Evolutionary conservation across 2,329 filamentous ascomycete genomes (phyloP).

Genomic region (Zymoseptoria brevis): DNA sequence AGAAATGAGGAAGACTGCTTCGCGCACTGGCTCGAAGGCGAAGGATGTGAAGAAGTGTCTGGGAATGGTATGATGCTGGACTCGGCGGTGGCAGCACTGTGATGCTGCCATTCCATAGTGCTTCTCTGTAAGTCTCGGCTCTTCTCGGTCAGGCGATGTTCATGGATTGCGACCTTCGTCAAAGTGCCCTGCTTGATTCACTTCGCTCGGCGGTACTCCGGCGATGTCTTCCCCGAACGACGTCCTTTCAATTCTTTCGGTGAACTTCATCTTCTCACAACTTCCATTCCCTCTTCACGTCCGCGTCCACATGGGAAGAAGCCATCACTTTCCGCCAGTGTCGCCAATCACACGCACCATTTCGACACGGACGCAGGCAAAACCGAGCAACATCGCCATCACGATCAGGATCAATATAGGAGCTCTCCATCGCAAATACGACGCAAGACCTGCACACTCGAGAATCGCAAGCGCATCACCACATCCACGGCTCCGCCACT

Average conservation of each 20-base stretch:
- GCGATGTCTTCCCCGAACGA: not conserved
- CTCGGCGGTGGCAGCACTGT: too few species aligned
- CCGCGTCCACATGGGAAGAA: not conserved
- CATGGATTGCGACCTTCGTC: too few species aligned
- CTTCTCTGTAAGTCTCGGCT: too few species aligned
- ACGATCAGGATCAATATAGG: not conserved
- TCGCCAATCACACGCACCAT: not conserved
- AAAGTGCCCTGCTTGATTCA: not conserved
- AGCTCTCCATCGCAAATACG: not conserved
- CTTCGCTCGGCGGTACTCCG: not conserved
- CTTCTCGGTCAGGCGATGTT: too few species aligned
- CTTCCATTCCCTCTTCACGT: not conserved
- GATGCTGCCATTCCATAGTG: too few species aligned
- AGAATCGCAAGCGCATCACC: not conserved
- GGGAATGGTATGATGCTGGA: too few species aligned
- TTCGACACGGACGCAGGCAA: not conserved
- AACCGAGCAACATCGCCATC: not conserved
- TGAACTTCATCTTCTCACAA: not conserved
- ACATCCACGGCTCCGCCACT: not conserved
- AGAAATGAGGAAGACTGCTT: too few species aligned
- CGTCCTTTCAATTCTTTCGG: not conserved
- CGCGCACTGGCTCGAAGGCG: too few species aligned
- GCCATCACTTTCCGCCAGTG: not conserved
- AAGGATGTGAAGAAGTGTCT: too few species aligned
- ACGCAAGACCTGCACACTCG: not conserved